Percentiles rank a stretch among this genome's conserved stretches.
Evolutionary conservation across 1,139 yeast genomes (phyloP).

Genomic region (Suhomyces terraborum): DNA sequence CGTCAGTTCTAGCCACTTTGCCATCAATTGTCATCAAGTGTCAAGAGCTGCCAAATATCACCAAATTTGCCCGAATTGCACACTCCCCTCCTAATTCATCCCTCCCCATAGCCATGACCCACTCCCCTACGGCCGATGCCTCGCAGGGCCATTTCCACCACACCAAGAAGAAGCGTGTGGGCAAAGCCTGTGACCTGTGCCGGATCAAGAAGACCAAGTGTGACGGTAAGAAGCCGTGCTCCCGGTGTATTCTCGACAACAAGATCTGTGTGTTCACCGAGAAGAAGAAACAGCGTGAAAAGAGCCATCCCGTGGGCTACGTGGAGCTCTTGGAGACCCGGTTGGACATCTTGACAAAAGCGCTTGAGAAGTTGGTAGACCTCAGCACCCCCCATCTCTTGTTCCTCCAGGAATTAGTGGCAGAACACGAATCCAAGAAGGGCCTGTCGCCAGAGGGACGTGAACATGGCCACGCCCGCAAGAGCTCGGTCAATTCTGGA

Average conservation of each 20-base stretch:
- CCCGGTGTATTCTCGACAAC: conserved; percentile 66
- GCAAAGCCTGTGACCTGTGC: conserved; percentile 82
- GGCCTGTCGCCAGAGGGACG: background rate
- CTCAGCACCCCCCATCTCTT: conserved; percentile 40
- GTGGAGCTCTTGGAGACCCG: conserved; percentile 73
- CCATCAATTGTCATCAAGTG: too few relatives aligned
- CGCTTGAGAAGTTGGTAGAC: conserved; percentile 47
- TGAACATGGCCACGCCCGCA: too few relatives aligned
- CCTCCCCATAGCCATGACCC: conserved; percentile 5
- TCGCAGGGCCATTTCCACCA: conserved; percentile 10
- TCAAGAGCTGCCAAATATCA: too few relatives aligned
- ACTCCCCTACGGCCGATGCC: conserved; percentile 9
- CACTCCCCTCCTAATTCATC: background rate
- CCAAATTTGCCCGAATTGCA: background rate
- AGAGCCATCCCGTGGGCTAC: conserved; percentile 63
- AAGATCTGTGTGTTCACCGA: conserved; percentile 77
- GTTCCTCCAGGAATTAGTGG: conserved; percentile 29
- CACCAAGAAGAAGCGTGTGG: conserved; percentile 65
- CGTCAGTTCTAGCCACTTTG: too few relatives aligned
- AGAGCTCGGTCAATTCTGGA: background rate
- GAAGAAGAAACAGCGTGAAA: conserved; percentile 61
- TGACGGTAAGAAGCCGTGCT: conserved; percentile 78
- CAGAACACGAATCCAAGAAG: conserved; percentile 13
- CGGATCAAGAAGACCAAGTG: conserved; percentile 74
- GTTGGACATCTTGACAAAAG: conserved; percentile 59